phyloP scores from a whole-genome alignment of 345 rosid species.

The Capsella bursapastoris region DNA sequence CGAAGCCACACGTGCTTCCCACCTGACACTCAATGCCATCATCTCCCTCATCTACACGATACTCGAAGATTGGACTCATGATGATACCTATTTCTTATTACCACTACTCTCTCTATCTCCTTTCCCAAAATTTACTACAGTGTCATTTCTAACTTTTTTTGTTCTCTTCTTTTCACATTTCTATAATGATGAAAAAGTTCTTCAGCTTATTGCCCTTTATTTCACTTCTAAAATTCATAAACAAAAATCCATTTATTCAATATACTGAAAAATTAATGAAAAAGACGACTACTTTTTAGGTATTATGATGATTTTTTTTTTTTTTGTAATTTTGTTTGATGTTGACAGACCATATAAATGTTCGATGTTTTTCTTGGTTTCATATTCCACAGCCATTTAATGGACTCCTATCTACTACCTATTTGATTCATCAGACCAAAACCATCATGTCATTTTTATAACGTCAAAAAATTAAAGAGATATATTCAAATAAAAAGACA shows the following conservation, averaged over 20 bases:
- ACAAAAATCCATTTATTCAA: background rate
- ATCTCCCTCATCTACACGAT: constrained; percentile 51
- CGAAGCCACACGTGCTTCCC: constrained; percentile 55
- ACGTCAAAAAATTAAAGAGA: background rate
- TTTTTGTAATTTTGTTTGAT: constrained; percentile 13
- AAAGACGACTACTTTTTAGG: background rate
- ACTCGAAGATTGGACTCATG: constrained; percentile 39
- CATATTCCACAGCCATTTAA: constrained; percentile 28
- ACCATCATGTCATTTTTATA: background rate
- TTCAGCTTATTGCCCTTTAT: too few species aligned
- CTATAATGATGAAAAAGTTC: too few species aligned
- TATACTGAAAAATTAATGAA: constrained; percentile 2
- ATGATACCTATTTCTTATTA: constrained; percentile 23
- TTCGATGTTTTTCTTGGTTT: constrained; percentile 22
- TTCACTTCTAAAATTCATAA: constrained; percentile 1
- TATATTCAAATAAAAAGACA: too few species aligned
- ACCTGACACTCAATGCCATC: constrained; percentile 41
- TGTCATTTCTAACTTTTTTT: background rate
- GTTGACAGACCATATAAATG: constrained; percentile 28
- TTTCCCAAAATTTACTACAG: background rate
- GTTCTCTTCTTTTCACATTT: background rate
- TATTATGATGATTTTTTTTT: background rate
- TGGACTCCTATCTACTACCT: constrained; percentile 15
- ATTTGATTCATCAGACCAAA: constrained; percentile 6
- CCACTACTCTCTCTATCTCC: background rate